Evolutionary conservation across 352 stramenopile species (phyloP).

Genomic region (Blastocystis sp.): DNA sequence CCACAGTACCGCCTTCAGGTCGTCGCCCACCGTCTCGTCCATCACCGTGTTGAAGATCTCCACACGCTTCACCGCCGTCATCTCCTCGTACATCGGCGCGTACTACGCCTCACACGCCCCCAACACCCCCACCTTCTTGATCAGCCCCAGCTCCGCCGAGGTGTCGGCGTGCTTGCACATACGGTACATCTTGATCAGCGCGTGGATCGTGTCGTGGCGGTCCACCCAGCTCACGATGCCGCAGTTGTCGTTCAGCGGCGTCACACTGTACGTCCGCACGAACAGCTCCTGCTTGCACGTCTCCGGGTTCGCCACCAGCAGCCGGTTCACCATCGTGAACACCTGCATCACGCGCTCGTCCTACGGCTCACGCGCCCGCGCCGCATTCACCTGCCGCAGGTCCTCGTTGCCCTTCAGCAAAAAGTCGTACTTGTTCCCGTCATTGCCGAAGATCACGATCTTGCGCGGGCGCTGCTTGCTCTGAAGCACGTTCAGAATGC

Average conservation of each 20-base stretch:
- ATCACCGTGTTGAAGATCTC: conserved; percentile 89
- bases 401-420: conserved; percentile 99
- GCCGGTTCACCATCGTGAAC: conserved; percentile 97
- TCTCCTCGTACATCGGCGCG: conserved; percentile 88
- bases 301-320: conserved; percentile 90
- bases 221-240: conserved; percentile 96
- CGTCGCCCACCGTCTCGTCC: conserved; percentile 79
- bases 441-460: conserved; percentile 90
- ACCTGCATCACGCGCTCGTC: conserved; percentile 98
- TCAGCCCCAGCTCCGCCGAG: conserved; percentile 39
- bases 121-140: conserved; percentile 27
- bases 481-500: conserved; percentile 89
- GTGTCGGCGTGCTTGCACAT: conserved; percentile 74
- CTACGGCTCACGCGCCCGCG: neutral
- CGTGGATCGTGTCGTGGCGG: conserved; percentile 95
- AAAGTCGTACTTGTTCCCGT: conserved; percentile 96
- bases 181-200: conserved; percentile 89
- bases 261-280: conserved; percentile 92
- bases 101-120: conserved; percentile 36
- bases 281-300: conserved; percentile 93
- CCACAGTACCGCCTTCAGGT: conserved; percentile 98
- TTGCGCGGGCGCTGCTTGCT: conserved; percentile 96
- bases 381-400: conserved; percentile 80
- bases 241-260: conserved; percentile 93
- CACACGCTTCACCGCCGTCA: conserved; percentile 95